Evolutionary conservation across 306 rosid species (phyloP).

Genomic region (Luffa acutangula): DNA sequence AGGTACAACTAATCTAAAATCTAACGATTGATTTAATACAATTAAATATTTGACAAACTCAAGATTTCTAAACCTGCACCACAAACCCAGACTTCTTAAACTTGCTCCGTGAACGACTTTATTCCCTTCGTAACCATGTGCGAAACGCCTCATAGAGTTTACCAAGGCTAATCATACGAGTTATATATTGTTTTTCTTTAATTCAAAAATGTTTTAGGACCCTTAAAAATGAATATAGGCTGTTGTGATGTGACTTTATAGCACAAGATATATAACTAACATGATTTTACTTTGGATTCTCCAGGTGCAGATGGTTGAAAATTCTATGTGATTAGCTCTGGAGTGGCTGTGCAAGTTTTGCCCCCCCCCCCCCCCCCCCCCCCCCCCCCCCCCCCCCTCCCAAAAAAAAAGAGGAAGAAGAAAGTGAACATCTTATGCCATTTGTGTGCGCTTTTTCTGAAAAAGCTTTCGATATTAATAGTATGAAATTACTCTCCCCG

Average conservation of each 20-base stretch:
- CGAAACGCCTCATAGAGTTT: neutral
- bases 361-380: neutral
- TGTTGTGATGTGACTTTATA: neutral
- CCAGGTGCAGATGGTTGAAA: neutral
- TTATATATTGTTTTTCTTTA: neutral
- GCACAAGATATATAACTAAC: neutral
- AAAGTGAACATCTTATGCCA: too few species aligned
- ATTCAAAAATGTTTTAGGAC: neutral
- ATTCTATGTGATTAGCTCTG: neutral
- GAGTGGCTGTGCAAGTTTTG: neutral
- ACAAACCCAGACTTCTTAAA: too few species aligned
- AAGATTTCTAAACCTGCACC: too few species aligned
- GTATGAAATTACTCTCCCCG: too few species aligned
- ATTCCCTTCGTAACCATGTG: too few species aligned
- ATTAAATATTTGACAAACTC: too few species aligned
- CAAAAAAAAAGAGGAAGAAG: too few species aligned
- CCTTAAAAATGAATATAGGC: neutral
- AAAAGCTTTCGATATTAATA: too few species aligned
- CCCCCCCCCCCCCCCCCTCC: neutral
- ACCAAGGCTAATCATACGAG: neutral
- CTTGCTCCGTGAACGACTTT: too few species aligned
- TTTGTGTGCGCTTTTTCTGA: too few species aligned
- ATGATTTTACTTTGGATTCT: neutral
- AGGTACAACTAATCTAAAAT: too few species aligned
- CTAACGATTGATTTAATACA: too few species aligned